phyloP scores from a whole-genome alignment of 306 rosid species.

The Malus sylvestris region DNA sequence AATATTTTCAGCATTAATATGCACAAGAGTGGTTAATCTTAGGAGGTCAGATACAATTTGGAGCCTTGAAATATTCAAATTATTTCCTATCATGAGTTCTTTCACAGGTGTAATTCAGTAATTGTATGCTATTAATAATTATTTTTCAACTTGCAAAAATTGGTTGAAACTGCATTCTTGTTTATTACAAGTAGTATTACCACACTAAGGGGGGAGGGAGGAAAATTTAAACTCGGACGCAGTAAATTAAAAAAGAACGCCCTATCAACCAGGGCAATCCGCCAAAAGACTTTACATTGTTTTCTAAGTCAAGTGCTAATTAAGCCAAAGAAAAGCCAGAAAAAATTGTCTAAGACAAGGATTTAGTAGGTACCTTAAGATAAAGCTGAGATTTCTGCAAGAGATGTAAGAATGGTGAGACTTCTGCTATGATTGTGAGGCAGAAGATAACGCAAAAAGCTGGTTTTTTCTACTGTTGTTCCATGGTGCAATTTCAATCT shows the following conservation, averaged over 20 bases:
- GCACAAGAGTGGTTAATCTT: not conserved
- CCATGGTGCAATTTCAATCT: not conserved
- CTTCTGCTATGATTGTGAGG: not conserved
- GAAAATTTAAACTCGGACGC: not conserved
- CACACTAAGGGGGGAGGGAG: not conserved
- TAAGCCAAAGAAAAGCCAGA: not conserved
- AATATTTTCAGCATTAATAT: not conserved
- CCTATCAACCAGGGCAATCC: not conserved
- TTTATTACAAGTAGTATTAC: not conserved
- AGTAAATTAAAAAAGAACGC: not conserved
- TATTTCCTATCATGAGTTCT: not conserved
- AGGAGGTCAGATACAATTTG: not conserved
- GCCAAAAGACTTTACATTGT: not conserved
- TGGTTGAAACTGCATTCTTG: not conserved
- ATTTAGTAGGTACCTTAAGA: not conserved
- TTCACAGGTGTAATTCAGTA: too few species aligned
- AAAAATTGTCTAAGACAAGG: not conserved
- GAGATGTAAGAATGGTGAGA: not conserved
- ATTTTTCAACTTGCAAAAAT: not conserved
- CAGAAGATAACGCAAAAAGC: not conserved
- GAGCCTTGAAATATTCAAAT: not conserved
- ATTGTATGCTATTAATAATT: too few species aligned
- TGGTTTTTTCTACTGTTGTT: not conserved
- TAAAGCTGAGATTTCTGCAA: not conserved
- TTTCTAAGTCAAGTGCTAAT: not conserved